phyloP scores from a whole-genome alignment of 2,329 filamentous ascomycete genomes.

The Paracorniculantispora psalliotae region DNA sequence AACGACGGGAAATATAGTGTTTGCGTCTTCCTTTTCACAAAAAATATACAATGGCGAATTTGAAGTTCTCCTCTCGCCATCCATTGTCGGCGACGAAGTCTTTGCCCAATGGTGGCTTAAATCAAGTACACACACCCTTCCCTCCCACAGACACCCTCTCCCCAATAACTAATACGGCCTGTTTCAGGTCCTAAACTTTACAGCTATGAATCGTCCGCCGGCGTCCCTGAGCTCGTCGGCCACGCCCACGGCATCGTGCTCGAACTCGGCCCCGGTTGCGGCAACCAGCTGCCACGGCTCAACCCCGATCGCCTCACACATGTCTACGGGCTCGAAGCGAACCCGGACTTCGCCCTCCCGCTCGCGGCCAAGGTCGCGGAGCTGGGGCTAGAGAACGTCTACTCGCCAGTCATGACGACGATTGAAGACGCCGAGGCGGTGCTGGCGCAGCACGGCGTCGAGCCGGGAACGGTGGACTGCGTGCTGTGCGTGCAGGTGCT shows the following conservation, averaged over 20 bases:
- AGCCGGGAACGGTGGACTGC: constrained; percentile 32
- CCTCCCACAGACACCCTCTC: not conserved
- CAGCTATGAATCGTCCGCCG: not conserved
- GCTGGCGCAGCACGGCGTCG: constrained; percentile 31
- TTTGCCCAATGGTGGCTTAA: constrained; percentile 7
- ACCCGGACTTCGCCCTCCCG: constrained; percentile 25
- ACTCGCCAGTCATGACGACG: constrained; percentile 32
- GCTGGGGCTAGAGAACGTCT: constrained; percentile 27
- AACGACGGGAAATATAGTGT: no score
- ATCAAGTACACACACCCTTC: not conserved
- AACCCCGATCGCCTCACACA: constrained; percentile 25
- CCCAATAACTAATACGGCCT: not conserved
- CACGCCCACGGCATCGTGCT: constrained; percentile 26
- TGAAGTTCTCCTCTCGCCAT: not conserved
- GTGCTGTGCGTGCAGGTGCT: constrained; percentile 38
- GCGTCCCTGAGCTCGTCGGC: not conserved
- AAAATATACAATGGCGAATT: no score
- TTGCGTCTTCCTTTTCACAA: no score
- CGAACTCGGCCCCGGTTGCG: constrained; percentile 39
- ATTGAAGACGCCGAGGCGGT: constrained; percentile 32
- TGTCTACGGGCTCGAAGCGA: constrained; percentile 38
- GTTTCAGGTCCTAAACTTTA: not conserved
- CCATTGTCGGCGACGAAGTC: not conserved
- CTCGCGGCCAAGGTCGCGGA: constrained; percentile 27
- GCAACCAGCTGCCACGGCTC: constrained; percentile 38